These are phyloP conservation scores for Yamadazyma oceani DNA, from an alignment of 1,139 yeast genomes.

Conservation along the genomic window DNA sequence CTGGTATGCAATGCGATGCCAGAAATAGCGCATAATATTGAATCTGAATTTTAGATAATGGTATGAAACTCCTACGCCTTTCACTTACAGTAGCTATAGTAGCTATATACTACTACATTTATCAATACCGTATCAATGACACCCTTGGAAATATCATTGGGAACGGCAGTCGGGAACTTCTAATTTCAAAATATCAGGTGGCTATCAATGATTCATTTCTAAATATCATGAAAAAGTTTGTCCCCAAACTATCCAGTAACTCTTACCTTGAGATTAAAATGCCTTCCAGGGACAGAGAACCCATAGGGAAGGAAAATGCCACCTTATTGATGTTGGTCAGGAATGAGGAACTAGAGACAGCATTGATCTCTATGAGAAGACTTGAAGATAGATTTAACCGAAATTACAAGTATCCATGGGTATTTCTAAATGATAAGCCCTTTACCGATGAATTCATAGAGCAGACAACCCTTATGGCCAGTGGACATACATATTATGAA, in stretches of 20 bases:
- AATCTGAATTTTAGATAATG: too few relatives aligned
- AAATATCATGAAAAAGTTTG: conserved; percentile 5
- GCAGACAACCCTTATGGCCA: conserved; percentile 78
- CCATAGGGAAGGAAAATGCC: conserved; percentile 50
- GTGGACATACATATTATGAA: conserved; percentile 62
- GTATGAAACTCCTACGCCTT: not conserved
- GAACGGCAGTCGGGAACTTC: not conserved
- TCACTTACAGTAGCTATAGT: conserved; percentile 10
- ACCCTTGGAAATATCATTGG: not conserved
- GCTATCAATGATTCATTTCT: not conserved
- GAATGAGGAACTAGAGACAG: conserved; percentile 43
- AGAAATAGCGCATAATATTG: too few relatives aligned
- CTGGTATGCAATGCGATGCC: conserved; percentile 2
- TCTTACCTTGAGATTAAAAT: conserved; percentile 36
- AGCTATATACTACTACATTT: conserved; percentile 16
- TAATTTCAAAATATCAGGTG: not conserved
- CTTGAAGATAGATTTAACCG: conserved; percentile 49
- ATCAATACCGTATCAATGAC: not conserved
- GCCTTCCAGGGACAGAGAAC: conserved; percentile 31
- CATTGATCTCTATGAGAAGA: conserved; percentile 43
- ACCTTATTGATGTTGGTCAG: conserved; percentile 49
- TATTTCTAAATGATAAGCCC: conserved; percentile 46
- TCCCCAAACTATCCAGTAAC: conserved; percentile 42
- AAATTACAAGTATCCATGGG: conserved; percentile 48
- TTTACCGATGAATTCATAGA: conserved; percentile 42